Evolutionary conservation across 345 rosid genomes (phyloP).

Genomic region (Sonneratia alba): DNA sequence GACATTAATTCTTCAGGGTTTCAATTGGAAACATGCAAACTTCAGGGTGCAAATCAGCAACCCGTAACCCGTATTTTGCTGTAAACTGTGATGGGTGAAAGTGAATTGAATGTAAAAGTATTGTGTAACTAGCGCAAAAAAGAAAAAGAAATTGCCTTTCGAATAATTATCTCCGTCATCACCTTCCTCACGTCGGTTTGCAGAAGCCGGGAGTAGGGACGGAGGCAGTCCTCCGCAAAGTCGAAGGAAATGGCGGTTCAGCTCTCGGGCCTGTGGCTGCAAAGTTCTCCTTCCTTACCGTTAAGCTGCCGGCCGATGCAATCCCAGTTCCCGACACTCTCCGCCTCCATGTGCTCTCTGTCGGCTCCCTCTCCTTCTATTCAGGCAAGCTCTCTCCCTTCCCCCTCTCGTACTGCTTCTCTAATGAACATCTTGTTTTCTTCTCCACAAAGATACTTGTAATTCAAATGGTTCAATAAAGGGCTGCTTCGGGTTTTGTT

Average conservation of each 20-base stretch:
- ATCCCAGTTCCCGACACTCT: conserved; percentile 20
- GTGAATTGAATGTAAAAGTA: neutral
- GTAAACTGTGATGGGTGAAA: too few species aligned
- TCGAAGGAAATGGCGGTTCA: conserved; percentile 10
- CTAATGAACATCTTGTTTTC: neutral
- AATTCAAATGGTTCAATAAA: neutral
- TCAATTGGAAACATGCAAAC: too few species aligned
- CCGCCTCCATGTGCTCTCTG: conserved; percentile 31
- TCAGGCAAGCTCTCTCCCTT: conserved; percentile 1
- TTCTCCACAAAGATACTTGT: neutral
- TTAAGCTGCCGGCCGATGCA: conserved; percentile 17
- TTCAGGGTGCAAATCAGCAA: too few species aligned
- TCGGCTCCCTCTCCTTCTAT: conserved; percentile 40
- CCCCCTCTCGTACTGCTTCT: neutral
- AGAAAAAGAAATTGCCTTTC: too few species aligned
- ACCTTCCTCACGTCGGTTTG: neutral
- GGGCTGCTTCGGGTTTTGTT: neutral
- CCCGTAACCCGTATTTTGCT: too few species aligned
- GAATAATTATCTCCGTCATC: neutral
- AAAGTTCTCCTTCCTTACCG: conserved; percentile 11
- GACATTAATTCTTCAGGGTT: too few species aligned
- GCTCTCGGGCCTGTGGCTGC: conserved; percentile 21
- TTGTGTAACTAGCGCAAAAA: neutral
- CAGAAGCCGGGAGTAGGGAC: neutral
- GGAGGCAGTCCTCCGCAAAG: neutral